Evolutionary conservation across 306 rosid species (phyloP), one percentile per base, ranked within the genome.

Genomic region (Hippophae gyantsensis): DNA sequence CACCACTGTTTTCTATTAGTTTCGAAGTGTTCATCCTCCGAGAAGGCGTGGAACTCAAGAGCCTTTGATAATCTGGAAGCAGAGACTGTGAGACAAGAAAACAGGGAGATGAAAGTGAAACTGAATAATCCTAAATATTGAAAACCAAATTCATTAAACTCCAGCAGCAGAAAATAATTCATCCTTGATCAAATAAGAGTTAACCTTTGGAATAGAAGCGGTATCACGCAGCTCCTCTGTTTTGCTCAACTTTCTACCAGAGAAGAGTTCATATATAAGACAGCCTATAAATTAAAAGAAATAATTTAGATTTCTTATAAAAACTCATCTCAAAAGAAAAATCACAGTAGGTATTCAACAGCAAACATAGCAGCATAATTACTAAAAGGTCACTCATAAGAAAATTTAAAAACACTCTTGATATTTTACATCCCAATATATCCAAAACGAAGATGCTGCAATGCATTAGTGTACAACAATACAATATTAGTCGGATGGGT

Each of bases 31-130:
- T 93, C 85, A 93, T 66, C 85, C 99, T 88, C 69, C 97, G 97
- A 74, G 97, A 75, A 67, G 95, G 99, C 64, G 58, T 64, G 76
- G 99, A 81, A 78, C 99, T 88, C 74, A 93, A 69, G 57, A 93
- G 86, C 78, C 99, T 90, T 81, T 93, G 99, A 79, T 88, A 93
- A 84, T 93, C 97, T 82, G 90, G 97, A 88, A 88, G 97, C 74
- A 93, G 83, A 82, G 97, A 76, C 99, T 93, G 85, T 53, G 77
- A 74, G 75, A 69, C 80, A 77, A 61, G 76, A 69, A 84, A 69
- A 74, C 58, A 66, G 62, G 69, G 56, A 82, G 53, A 61, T 65
- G 60, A 63, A 73, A 77, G 80, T 81, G 80, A 80, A 73, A 81
- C 69, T 69, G 54, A 71, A 81, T 63, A 74, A 54, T 70, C 55